phyloP scores from a whole-genome alignment of 2,329 filamentous ascomycete genomes.

The Cladosporium velox region DNA sequence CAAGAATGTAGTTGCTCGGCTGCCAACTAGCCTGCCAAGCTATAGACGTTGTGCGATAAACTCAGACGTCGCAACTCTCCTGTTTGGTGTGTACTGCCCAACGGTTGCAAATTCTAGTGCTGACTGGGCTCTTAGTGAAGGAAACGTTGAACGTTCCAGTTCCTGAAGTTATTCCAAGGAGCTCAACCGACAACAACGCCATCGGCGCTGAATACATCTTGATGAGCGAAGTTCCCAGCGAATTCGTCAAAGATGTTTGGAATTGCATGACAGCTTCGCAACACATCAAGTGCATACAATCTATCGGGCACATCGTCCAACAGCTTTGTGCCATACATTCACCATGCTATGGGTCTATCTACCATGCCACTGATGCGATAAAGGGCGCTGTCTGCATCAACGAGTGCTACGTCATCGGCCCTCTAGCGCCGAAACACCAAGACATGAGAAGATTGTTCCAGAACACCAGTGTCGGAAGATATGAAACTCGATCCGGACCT shows the following conservation, averaged over 20 bases:
- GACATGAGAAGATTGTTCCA: not conserved
- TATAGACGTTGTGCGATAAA: slow-evolving; percentile 39
- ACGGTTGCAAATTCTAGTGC: not conserved
- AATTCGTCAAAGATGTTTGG: slow-evolving; percentile 31
- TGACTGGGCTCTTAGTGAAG: slow-evolving; percentile 31
- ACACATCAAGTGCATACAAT: slow-evolving; percentile 28
- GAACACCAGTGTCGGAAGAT: not conserved
- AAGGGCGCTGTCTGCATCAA: no score
- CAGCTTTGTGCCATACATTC: not conserved
- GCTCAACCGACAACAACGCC: slow-evolving; percentile 24
- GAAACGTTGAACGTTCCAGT: slow-evolving; percentile 25
- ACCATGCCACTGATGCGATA: no score
- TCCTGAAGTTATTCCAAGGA: slow-evolving; percentile 29
- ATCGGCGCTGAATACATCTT: slow-evolving; percentile 31
- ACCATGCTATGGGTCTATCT: no score
- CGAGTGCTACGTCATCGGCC: not conserved
- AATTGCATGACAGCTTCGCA: slow-evolving; percentile 32
- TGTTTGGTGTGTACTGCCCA: slow-evolving; percentile 30
- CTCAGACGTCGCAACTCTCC: slow-evolving; percentile 43
- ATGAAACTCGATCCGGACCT: not conserved
- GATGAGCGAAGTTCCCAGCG: slow-evolving; percentile 33
- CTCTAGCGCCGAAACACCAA: not conserved
- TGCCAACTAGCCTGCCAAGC: slow-evolving; percentile 43
- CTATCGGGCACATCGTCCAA: not conserved
- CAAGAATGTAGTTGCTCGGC: slow-evolving; percentile 38